Base-by-base conservation (phyloP, 2,329 filamentous ascomycete species). In the Fusarium piperis region DNA sequence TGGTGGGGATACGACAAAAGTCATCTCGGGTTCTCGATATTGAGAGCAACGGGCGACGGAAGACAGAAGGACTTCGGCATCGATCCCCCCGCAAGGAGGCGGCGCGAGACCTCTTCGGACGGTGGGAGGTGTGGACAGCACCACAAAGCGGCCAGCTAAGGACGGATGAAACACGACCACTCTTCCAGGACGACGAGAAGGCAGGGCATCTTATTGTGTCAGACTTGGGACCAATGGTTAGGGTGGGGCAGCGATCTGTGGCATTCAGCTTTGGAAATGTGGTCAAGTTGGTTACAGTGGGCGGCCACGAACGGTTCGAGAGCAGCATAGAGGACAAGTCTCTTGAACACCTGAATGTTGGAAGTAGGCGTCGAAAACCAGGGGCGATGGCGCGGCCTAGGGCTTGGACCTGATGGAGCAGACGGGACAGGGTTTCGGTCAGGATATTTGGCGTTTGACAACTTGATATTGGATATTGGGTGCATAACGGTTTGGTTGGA, bases 231-330 rank as follows among this genome's bases (percentile, higher is more conserved):
- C 92, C 92, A 0, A 88, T 92, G 63, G 84, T 85, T 2, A 83
- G 84, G 59, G 81, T 94, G 1, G 92, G 92, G 13, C 86, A 87
- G 53, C 85, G 86, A 51, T 92, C 90, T 57, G 85, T 93, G 4
- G 93, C 89, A 0, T 87, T 95, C 32, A 91, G 88, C 0, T 89
- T 94, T 65, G 93, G 92, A 13, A 93, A 94, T 72, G 85, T 89
- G 2, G 85, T 94, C 75, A 94, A 94, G 80, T 82, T 94, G 57
- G 86, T 94, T 62, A 89, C 88, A 2, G 83, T 92, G 7, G 92
- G 80, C 4, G 78, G 91, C 7, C 86, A 89, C 69, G 91, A 92
- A 76, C 84, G 88, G 33, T 92, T 92, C 73, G 89, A 91, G 46
- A 81, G 76, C 16, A 78, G 79, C 28, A 75, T 74, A 23, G 81